phyloP scores from a whole-genome alignment of 2,329 filamentous ascomycete genomes.

The Alternaria conjuncta region DNA sequence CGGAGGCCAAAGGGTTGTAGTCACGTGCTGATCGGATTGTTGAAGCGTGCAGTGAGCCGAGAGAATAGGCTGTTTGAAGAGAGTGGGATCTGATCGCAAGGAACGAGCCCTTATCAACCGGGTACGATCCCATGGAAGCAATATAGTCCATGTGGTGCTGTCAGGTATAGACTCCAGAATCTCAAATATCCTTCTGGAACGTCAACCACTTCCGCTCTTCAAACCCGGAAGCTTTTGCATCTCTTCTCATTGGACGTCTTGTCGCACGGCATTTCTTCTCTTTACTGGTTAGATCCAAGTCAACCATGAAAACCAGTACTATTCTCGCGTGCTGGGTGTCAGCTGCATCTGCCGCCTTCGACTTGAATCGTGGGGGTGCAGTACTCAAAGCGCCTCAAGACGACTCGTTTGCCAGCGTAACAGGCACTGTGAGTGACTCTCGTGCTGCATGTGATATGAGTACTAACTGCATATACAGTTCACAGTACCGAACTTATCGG shows the following conservation, averaged over 20 bases:
- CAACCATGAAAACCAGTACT: constrained; percentile 19
- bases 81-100: neutral
- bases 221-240: neutral
- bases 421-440: constrained; percentile 17
- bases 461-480: constrained; percentile 11
- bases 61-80: neutral
- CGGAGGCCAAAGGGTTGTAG: neutral
- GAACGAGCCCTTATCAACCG: constrained; percentile 9
- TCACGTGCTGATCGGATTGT: neutral
- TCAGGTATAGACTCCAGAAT: constrained; percentile 2
- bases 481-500: constrained; percentile 27
- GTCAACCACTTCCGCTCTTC: neutral
- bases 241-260: constrained; percentile 3
- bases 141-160: constrained; percentile 16
- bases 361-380: constrained; percentile 31
- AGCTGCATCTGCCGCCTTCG: constrained; percentile 28
- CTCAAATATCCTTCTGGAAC: constrained; percentile 9
- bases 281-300: neutral
- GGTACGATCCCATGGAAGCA: constrained; percentile 16
- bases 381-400: constrained; percentile 34
- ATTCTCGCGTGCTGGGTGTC: constrained; percentile 18
- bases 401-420: constrained; percentile 28
- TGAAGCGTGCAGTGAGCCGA: constrained; percentile 1
- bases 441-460: neutral
- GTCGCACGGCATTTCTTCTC: neutral